These are phyloP conservation scores for Cucumis melo DNA, from an alignment of 306 rosid species.

Conservation along the genomic window DNA sequence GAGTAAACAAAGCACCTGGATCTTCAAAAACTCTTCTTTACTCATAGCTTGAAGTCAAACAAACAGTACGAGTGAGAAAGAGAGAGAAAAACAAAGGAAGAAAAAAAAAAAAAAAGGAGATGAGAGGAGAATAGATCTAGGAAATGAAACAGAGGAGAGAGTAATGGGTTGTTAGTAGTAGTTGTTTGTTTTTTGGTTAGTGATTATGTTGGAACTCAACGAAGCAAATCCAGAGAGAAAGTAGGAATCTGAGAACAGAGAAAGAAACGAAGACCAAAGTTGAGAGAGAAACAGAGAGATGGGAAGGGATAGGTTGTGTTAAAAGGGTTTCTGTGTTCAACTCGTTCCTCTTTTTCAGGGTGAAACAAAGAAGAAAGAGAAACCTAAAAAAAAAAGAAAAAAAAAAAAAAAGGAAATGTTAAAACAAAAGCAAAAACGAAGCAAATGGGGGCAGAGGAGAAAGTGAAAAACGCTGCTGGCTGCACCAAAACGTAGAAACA, in stretches of 20 bases:
- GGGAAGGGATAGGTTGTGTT: neutral
- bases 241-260: neutral
- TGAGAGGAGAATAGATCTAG: slow-evolving; percentile 26
- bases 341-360: slow-evolving; percentile 4
- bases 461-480: neutral
- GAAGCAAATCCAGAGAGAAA: slow-evolving; percentile 15
- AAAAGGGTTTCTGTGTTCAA: neutral
- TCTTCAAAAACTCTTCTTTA: slow-evolving; percentile 79
- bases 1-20: slow-evolving; percentile 47
- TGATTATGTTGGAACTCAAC: slow-evolving; percentile 12
- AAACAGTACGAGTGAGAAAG: neutral
- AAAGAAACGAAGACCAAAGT: neutral
- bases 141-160: slow-evolving; percentile 16
- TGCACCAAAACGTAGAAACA: neutral
- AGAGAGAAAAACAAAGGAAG: neutral
- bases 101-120: neutral
- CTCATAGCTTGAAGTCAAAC: slow-evolving; percentile 30
- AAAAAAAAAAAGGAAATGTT: neutral
- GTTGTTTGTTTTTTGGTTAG: neutral
- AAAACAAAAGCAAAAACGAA: neutral
- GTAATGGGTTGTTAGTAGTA: neutral
- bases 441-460: neutral
- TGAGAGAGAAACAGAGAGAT: neutral
- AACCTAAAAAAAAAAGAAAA: no score
- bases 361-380: neutral